Percentiles rank a stretch among this genome's conserved stretches.
Conservation (phyloP, 2,329 filamentous ascomycete genomes). For the Colletotrichum aenigma region DNA sequence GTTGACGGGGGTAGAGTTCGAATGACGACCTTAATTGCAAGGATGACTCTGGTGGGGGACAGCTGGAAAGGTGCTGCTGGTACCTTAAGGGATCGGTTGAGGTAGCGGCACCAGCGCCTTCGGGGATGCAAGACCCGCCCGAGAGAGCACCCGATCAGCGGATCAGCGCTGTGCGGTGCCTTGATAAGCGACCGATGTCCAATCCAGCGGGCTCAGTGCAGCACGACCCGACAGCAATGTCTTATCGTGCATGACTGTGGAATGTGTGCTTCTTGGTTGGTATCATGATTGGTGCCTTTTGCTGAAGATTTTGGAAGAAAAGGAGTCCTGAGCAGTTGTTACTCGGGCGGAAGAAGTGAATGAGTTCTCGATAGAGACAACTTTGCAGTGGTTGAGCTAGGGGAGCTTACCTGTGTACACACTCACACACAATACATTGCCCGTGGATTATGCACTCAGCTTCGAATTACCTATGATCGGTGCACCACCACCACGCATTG, state of each 20-base stretch:
- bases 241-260: neutral
- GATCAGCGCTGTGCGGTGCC: neutral
- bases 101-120: conserved; percentile 3
- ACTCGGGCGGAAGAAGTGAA: neutral
- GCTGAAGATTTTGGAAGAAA: neutral
- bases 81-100: neutral
- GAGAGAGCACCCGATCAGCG: neutral
- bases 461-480: neutral
- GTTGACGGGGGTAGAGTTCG: conserved; percentile 12
- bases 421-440: neutral
- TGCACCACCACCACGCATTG: neutral
- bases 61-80: neutral
- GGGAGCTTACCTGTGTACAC: too few relatives aligned
- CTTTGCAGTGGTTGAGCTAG: neutral
- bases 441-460: neutral
- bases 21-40: conserved; percentile 20
- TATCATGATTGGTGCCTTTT: neutral
- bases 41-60: conserved; percentile 13
- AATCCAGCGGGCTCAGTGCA: neutral
- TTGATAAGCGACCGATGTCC: neutral
- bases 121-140: conserved; percentile 2
- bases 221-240: neutral
- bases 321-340: neutral
- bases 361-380: neutral
- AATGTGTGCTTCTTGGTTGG: neutral